Conservation (phyloP, 495 filamentous ascomycete genomes). For the Trichoderma parareesei region DNA sequence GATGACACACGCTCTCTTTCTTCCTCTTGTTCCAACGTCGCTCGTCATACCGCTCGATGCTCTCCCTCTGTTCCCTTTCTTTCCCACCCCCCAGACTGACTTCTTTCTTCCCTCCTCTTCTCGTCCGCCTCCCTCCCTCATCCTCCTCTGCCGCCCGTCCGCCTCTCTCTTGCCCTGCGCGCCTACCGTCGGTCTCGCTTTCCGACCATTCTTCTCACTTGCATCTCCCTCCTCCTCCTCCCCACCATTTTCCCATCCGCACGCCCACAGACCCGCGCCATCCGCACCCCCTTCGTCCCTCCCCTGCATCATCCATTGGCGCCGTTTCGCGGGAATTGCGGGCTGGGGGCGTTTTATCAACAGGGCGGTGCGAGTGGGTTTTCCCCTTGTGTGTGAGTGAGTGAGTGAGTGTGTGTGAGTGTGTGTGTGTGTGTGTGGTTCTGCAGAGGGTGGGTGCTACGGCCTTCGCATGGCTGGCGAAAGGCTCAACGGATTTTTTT, state of each 20-base stretch:
- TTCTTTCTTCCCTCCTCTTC: not conserved
- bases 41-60: not conserved
- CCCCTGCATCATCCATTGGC: conserved; percentile 8
- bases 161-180: not conserved
- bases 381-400: not conserved
- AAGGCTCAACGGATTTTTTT: conserved; percentile 2
- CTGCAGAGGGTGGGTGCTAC: not conserved
- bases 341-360: conserved; percentile 8
- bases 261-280: not conserved
- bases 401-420: too few relatives aligned
- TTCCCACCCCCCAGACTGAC: not conserved
- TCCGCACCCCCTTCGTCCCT: not conserved
- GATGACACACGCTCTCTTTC: too few relatives aligned
- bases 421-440: too few relatives aligned
- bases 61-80: not conserved
- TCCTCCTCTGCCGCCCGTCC: not conserved
- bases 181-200: not conserved
- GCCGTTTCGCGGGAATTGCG: conserved; percentile 8
- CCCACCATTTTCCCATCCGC: not conserved
- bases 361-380: conserved; percentile 7
- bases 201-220: conserved; percentile 3
- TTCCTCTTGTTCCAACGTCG: not conserved
- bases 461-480: not conserved
- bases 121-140: not conserved
- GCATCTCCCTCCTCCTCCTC: not conserved